Conservation (phyloP, 108 stramenopile species). For the Cyclotella cryptica region DNA sequence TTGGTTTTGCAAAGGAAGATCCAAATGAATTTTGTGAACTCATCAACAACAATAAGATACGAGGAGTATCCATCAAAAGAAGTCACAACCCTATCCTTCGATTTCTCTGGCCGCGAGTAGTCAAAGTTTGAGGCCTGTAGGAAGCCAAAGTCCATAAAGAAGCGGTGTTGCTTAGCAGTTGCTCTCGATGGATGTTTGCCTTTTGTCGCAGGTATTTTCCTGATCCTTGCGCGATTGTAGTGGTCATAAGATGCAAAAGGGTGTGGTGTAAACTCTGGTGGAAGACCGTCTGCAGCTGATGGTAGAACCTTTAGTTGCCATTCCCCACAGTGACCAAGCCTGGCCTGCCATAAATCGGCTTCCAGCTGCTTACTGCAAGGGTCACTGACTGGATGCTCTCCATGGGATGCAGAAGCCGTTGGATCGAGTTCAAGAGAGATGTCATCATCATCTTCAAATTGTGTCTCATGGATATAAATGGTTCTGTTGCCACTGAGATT, state of each 20-base stretch:
- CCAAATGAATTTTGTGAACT: neutral
- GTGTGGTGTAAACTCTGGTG: neutral
- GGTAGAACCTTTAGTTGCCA: constrained; percentile 1
- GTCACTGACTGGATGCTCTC: neutral
- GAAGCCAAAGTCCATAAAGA: constrained; percentile 21
- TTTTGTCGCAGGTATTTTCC: neutral
- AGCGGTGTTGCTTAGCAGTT: neutral
- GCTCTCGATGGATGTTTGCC: neutral
- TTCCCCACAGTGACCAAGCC: neutral
- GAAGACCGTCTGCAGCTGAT: neutral
- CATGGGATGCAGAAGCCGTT: no score
- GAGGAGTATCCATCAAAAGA: neutral
- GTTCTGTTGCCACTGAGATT: no score
- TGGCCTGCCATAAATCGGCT: constrained; percentile 6
- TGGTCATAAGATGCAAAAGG: neutral
- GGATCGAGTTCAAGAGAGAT: neutral
- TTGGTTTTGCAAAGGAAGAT: neutral
- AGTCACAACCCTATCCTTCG: neutral
- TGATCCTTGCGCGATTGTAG: neutral
- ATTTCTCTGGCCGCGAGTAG: neutral
- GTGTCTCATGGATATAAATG: neutral
- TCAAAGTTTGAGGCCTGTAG: constrained; percentile 5
- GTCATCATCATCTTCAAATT: neutral
- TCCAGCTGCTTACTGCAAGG: neutral
- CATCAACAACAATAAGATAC: neutral